Evolutionary conservation across 2,329 filamentous ascomycete genomes (phyloP).

Genomic region (Pseudophaeomoniella oleicola): DNA sequence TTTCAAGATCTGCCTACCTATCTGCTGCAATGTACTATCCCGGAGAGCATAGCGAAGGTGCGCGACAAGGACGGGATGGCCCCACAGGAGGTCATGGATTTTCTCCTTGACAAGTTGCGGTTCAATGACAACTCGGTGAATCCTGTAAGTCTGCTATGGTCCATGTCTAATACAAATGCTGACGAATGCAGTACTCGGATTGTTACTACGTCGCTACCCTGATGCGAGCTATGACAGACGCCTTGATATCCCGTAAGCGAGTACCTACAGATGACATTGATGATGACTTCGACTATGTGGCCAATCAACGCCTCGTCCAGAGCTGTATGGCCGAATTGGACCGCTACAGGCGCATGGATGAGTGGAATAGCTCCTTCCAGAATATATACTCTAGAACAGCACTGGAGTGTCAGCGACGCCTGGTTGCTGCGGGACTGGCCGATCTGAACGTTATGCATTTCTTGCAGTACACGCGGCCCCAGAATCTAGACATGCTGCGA

Average conservation of each 20-base stretch:
- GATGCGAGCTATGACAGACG: constrained; percentile 48
- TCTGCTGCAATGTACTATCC: constrained; percentile 69
- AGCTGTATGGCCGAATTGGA: constrained; percentile 48
- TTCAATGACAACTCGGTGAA: constrained; percentile 95
- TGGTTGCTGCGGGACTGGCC: constrained; percentile 39
- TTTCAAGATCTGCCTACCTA: constrained; percentile 80
- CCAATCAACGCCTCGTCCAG: constrained; percentile 35
- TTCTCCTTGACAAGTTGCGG: constrained; percentile 75
- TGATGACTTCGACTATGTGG: constrained; percentile 30
- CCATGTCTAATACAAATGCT: constrained; percentile 1
- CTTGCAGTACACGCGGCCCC: constrained; percentile 44
- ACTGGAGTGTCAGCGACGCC: constrained; percentile 41
- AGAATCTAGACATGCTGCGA: constrained; percentile 46
- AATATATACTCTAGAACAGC: constrained; percentile 49
- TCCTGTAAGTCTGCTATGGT: constrained; percentile 21
- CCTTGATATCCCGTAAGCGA: constrained; percentile 31
- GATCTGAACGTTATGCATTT: constrained; percentile 41
- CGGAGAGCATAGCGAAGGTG: constrained; percentile 64
- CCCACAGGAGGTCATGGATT: constrained; percentile 62
- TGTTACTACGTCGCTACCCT: constrained; percentile 75
- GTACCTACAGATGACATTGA: constrained; percentile 23
- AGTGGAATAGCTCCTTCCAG: constrained; percentile 52
- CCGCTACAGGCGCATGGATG: constrained; percentile 48
- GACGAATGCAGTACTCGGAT: constrained; percentile 53
- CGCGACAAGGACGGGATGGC: constrained; percentile 62